Percentiles rank a stretch among this genome's conserved stretches.
Evolutionary conservation across 306 rosid genomes (phyloP).

Genomic region (Adenanthera pavonina): DNA sequence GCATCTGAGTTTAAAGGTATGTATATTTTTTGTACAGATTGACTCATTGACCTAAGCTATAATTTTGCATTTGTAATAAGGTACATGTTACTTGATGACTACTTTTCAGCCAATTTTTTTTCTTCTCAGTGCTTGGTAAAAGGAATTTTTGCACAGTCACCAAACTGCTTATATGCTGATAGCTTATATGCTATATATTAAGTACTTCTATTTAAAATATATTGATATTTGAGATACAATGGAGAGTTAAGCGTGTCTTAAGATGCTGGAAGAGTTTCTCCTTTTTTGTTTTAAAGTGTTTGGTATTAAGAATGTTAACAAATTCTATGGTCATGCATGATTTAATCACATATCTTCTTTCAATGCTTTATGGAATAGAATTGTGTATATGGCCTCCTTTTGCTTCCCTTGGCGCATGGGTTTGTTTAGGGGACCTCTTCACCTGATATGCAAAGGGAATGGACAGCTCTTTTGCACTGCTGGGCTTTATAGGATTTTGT

Average conservation of each 20-base stretch:
- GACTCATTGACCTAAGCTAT: constrained; percentile 6
- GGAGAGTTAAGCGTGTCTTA: background rate
- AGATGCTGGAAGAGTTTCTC: background rate
- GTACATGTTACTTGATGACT: background rate
- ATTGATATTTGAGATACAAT: background rate
- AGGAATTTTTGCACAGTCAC: background rate
- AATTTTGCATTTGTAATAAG: constrained; percentile 5
- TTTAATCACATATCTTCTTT: background rate
- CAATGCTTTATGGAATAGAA: background rate
- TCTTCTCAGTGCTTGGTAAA: background rate
- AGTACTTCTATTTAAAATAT: background rate
- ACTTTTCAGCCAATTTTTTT: constrained; percentile 7
- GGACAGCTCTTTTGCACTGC: background rate
- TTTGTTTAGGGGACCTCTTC: background rate
- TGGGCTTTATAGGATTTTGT: background rate
- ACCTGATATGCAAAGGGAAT: background rate
- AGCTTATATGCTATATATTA: background rate
- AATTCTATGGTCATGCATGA: background rate
- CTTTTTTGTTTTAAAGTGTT: background rate
- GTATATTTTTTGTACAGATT: constrained; percentile 14
- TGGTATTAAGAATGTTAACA: background rate
- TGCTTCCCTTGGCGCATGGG: background rate
- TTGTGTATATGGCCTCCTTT: background rate
- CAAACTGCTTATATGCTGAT: background rate
- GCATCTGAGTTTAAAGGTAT: constrained; percentile 91